Conservation (phyloP, 1,284 basidiomycete genomes). For the Ganoderma multipileum region DNA sequence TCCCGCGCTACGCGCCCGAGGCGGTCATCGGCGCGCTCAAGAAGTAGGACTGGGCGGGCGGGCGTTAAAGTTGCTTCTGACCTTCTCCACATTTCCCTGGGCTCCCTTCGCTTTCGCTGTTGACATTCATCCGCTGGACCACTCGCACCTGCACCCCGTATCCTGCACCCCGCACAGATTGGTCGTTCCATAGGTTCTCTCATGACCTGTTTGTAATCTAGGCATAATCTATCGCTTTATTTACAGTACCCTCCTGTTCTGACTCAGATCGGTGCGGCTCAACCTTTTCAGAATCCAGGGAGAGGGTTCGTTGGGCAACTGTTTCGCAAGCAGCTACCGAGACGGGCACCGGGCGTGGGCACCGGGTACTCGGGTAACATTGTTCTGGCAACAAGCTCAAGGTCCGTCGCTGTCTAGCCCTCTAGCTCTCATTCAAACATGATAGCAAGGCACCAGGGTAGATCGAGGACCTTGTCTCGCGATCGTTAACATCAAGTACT, state of each 20-base stretch:
- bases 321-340: not conserved
- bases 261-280: not conserved
- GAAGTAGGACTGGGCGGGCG: slow-evolving; percentile 51
- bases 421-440: not conserved
- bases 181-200: not conserved
- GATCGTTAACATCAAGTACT: not conserved
- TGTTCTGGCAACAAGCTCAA: not conserved
- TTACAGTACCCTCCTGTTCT: not conserved
- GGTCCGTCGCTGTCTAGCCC: not conserved
- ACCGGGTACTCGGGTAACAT: not conserved
- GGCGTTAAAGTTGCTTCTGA: not conserved
- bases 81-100: not conserved
- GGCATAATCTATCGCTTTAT: not conserved
- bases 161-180: not conserved
- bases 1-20: slow-evolving; percentile 80
- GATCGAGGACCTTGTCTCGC: not conserved
- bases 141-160: not conserved
- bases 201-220: slow-evolving; percentile 3
- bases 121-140: not conserved
- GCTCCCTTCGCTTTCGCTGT: not conserved
- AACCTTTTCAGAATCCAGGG: too few species aligned
- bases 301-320: not conserved
- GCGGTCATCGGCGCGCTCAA: slow-evolving; percentile 79
- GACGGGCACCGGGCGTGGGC: not conserved
- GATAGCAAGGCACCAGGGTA: not conserved